Base-by-base conservation (phyloP, 140 eudicot species). In the Erigeron philadelphicus region DNA sequence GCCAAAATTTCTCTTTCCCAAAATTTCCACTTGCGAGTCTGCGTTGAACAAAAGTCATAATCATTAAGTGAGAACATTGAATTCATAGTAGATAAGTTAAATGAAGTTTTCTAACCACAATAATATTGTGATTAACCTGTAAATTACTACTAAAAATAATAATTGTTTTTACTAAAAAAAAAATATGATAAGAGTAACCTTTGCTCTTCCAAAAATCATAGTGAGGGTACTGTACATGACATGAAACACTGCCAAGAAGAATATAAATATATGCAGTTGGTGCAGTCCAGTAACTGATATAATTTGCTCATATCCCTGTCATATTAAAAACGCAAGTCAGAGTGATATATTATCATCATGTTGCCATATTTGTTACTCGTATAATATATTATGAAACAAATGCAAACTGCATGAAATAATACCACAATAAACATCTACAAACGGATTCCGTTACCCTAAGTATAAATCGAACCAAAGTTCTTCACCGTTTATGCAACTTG, bases 191-290 rank as follows among this genome's bases (percentile, higher is more conserved):
- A 7, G 5, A 54, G 3, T 48, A 49, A 89, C 98, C 98, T 92
- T 92, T 70, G 83, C 56, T 74, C 86, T 86, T 42, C 98, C 96
- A 7, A 76, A 88, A 42, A 64, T 65, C 96, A 92, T 92, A 7
- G 98, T 92, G 57, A 81, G 61, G 72, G 87, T 84, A 68, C 96
- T 83, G 61, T 84, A 84, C 12, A 86, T 18, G 5, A 92, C 96
- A 75, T 92, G 98, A 77, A 92, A 92, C 15, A 85, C 84, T 10
- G 98, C 98, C 84, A 92, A 75, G 67, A 92, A 92, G 84, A 92
- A 92, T 81, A 92, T 92, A 84, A 92, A 86, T 76, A 92, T 86
- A 80, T 92, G 98, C 55, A 92, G 78, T 74, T 92, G 98, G 71
- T 92, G 98, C 35, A 88, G 81, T 46, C 90, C 98, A 42, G 84